Evolutionary conservation across 257 asterid genomes (phyloP), one percentile per base, ranked within the genome.

Genomic region (Salvia rosmarinus): DNA sequence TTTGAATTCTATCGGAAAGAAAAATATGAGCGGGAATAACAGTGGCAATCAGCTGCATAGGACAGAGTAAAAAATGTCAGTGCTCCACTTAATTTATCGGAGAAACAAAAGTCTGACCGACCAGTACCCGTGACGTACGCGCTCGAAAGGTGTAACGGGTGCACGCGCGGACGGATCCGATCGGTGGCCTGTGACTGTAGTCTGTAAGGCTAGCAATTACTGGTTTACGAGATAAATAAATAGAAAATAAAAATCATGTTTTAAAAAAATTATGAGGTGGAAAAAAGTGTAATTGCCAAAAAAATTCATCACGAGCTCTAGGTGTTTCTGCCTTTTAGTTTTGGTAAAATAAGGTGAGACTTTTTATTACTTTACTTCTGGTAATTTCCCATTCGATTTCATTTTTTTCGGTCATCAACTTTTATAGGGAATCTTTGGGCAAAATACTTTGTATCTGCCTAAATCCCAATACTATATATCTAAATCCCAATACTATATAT

Each of bases 21-120:
- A 63, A 66, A 62, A 66, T 82, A 42, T 34, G 83, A 82, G 92
- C 90, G 90, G 90, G 95, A 83, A 80, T 81, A 69, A 86, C 86
- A 55, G 84, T 68, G 84, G 62, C 73, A 9, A 50, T 43, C 8
- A 39, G 64, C 12, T 13, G 75, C 68, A n/a, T 80, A 37, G 62
- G 67, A 39, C 73, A 68, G 57, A 40, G 55, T 54, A 67, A 71
- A 70, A 60, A 43, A 52, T 71, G 67, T 56, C 74, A 55, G 62
- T 16, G 34, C 19, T 54, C 51, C 67, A 64, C 58, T 80, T 50
- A 43, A 52, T 60, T 73, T 67, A 75, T 59, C 68, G 61, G 49
- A 40, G n/a, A 34, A 34, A 32, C 10, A 8, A 30, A 49, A 63
- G 34, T 5, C 6, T 23, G 50, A 47, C 23, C 34, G 60, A 64